Base-by-base conservation (phyloP, 2,329 filamentous ascomycete genomes). In the Pseudogymnoascus verrucosus region DNA sequence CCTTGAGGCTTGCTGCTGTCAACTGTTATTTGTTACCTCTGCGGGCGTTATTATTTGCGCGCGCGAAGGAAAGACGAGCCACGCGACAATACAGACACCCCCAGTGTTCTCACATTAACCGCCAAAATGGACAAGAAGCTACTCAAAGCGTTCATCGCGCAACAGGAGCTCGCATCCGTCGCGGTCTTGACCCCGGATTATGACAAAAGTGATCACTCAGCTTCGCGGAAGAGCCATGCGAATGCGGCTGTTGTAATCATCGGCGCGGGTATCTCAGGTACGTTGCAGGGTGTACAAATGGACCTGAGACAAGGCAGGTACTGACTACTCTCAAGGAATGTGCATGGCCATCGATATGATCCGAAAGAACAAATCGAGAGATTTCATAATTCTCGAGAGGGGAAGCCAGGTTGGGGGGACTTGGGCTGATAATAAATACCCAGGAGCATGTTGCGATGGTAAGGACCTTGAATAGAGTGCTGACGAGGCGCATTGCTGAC, bases 291-390 rank as follows among this genome's bases (percentile, higher is more conserved):
- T n/a, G 11, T 28, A 21, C 8, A 19, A 3, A 4, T 40, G n/a
- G 39, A 42, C 64, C 51, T 21, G 63, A 40, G 12, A 7, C 7
- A 51, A 57, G 7, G n/a, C 28, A 23, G 28, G 14, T 21, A 11
- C 23, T 63, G n/a, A 39, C 19, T 34, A 40, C 12, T 31, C 12
- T n/a, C 5, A 21, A 74, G 82, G 82, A 34, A 78, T 84, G 70
- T 83, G 81, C 67, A 81, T 79, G 69, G 82, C 82, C 12, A 85
- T 85, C 64, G 80, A 85, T 62, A 74, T 86, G 42, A 78, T 85
- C 68, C 80, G 78, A 63, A 73, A 75, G 7, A 80, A 79, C 67
- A 77, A 80, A 51, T 79, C 78, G 67, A 77, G 76, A 42, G 84
- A 84, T 67, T 84, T 85, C 67, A 75, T 84, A 64, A 82, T 85